Evolutionary conservation across 2,329 filamentous ascomycete species (phyloP), one percentile per base, ranked within the genome.

Genomic region (Beauveria rudraprayagi): DNA sequence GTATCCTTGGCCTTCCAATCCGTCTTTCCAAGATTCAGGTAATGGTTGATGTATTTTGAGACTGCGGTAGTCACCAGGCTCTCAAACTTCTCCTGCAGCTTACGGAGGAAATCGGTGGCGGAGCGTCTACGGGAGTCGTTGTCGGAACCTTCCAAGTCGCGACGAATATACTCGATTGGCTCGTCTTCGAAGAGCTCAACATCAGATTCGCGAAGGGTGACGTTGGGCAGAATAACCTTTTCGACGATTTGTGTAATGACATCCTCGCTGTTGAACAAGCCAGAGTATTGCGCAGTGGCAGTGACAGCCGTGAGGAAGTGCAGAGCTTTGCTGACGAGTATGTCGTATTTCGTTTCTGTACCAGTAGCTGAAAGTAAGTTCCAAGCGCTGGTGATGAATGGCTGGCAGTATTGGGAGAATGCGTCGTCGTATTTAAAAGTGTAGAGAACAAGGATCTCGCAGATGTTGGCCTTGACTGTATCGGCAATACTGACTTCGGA

Each of bases 1-100:
- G 93, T 97, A 70, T 99, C 94, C 78, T 99, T 99, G 54, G 92
- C 87, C 75, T 95, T 96, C 94, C 94, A 99, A 72, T 96, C 92
- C 19, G 82, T 80, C 73, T 89, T 89, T 60, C 86, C 83, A 69
- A 92, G 92, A 60, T 89, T 82, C 30, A 99, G 81, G 71, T 95
- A 96, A 73, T 92, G 89, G 64, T 88, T 84, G 68, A 95, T 90
- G 76, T 97, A 97, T 67, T 84, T 87, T 64, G 87, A 88, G 24
- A 96, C 92, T n/a, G 96, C 90, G 57, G 81, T 83, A 0, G 93
- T 97, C 51, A 97, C 93, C 2, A 90, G 80, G 60, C 80, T 78
- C 72, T 97, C 92, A 68, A 96, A 97, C 66, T 90, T 91, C 68
- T 93, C 89, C 70, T 96, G 88, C 52, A 99, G 82, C 70, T 92